Percentiles rank a stretch among this genome's conserved stretches.
These are phyloP conservation scores for Monosporascus sp. DNA, from an alignment of 2,329 filamentous ascomycete species.

Conservation along the genomic window DNA sequence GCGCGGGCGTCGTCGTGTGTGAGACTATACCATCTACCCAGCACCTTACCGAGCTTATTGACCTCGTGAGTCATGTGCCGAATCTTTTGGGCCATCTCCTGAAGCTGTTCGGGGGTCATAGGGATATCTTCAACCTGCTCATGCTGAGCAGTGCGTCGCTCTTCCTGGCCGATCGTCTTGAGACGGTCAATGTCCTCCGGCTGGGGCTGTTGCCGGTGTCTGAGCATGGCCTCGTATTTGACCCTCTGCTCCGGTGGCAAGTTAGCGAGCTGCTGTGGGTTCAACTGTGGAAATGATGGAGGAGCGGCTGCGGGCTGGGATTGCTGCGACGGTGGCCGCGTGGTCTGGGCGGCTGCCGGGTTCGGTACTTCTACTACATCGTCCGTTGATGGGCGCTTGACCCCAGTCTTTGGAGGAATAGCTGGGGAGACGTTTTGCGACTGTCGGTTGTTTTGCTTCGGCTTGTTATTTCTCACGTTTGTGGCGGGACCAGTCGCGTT, in stretches of 20 bases:
- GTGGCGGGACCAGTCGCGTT: conserved; percentile 13
- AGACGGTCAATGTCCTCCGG: conserved; percentile 36
- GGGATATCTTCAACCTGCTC: conserved; percentile 41
- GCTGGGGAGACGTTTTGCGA: conserved; percentile 34
- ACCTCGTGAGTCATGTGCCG: conserved; percentile 37
- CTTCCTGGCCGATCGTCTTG: conserved; percentile 26
- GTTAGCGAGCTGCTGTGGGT: conserved; percentile 34
- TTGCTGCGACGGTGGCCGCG: conserved; percentile 27
- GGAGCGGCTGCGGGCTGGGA: conserved; percentile 11
- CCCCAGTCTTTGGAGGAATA: conserved; percentile 34
- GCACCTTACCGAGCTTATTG: conserved; percentile 37
- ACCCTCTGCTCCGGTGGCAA: conserved; percentile 41
- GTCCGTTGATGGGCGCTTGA: conserved; percentile 48
- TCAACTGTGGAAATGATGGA: conserved; percentile 21
- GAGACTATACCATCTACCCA: conserved; percentile 44
- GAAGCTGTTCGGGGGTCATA: conserved; percentile 41
- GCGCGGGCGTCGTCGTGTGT: conserved; percentile 46
- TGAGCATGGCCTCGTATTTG: conserved; percentile 36
- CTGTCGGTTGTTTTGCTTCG: conserved; percentile 30
- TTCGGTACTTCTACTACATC: conserved; percentile 30
- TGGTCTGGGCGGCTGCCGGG: conserved; percentile 14
- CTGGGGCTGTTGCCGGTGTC: conserved; percentile 15
- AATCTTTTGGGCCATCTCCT: conserved; percentile 41
- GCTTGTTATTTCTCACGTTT: conserved; percentile 25
- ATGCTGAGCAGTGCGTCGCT: conserved; percentile 29